These are phyloP conservation scores for Tubosaeta sp. DNA, from an alignment of 768 basidiomycete genomes.

Conservation along the genomic window DNA sequence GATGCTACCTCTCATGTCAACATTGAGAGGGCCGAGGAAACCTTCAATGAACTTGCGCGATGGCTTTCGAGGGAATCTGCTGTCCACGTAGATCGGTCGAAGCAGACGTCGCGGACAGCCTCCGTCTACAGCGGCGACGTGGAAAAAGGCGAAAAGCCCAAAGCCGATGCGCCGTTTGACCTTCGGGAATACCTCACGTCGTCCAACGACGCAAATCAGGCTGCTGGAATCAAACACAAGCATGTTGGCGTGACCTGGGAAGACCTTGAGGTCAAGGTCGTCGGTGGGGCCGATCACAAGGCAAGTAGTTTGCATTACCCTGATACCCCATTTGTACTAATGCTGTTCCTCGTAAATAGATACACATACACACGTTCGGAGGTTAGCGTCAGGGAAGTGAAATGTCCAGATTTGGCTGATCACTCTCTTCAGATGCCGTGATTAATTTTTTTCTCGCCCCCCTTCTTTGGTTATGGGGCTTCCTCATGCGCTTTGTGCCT, in stretches of 20 bases:
- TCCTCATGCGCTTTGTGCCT: conserved; percentile 38
- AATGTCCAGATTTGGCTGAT: background rate
- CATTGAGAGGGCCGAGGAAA: conserved; percentile 45
- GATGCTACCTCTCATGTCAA: conserved; percentile 39
- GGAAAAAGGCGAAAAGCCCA: conserved; percentile 38
- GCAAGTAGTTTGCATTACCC: conserved; percentile 27
- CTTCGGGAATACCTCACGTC: conserved; percentile 64
- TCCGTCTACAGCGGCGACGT: conserved; percentile 31
- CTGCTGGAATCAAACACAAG: conserved; percentile 67
- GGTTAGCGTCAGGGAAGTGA: conserved; percentile 31
- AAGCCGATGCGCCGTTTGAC: conserved; percentile 43
- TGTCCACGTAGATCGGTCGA: conserved; percentile 7
- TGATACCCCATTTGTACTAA: background rate
- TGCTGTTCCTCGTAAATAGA: conserved; percentile 20
- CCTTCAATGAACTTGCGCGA: conserved; percentile 54
- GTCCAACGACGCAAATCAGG: conserved; percentile 61
- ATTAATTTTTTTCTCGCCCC: conserved; percentile 52
- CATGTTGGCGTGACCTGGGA: conserved; percentile 77
- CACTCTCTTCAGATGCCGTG: conserved; percentile 40
- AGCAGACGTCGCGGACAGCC: conserved; percentile 19
- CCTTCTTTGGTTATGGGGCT: conserved; percentile 42
- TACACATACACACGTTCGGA: conserved; percentile 57
- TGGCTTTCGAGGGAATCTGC: conserved; percentile 20
- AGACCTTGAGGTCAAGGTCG: conserved; percentile 56
- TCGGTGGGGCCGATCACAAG: conserved; percentile 54